A percentile compares a stretch with the other conserved stretches of the same genome.
Conservation (phyloP, 2,329 filamentous ascomycete species). For the Trichoderma oligosporum region DNA sequence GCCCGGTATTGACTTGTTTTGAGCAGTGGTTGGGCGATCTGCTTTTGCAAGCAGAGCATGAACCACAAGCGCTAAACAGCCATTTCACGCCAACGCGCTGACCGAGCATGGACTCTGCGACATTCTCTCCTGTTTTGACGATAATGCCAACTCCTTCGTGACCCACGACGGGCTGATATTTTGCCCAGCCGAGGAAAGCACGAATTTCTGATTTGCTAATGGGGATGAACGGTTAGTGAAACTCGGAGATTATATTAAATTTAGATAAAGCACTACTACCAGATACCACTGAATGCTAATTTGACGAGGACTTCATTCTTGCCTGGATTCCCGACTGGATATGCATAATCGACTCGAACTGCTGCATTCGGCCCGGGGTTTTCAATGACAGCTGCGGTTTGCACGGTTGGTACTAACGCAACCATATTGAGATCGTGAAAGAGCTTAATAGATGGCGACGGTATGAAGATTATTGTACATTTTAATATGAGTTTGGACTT, state of each 20-base stretch:
- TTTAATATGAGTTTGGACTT: neutral
- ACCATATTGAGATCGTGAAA: neutral
- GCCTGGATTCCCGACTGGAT: neutral
- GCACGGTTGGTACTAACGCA: neutral
- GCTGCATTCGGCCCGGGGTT: neutral
- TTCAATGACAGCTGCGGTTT: neutral
- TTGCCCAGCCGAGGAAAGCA: constrained; percentile 29
- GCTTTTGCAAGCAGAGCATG: constrained; percentile 37
- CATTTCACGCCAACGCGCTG: constrained; percentile 43
- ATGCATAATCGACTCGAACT: neutral
- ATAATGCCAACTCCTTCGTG: constrained; percentile 33
- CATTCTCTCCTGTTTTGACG: constrained; percentile 30
- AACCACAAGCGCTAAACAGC: constrained; percentile 41
- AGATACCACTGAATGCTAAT: constrained; percentile 9
- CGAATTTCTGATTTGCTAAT: constrained; percentile 32
- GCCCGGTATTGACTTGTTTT: constrained; percentile 40
- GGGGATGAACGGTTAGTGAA: neutral
- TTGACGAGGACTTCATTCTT: constrained; percentile 13
- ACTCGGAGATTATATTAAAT: no score
- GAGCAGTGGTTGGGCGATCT: constrained; percentile 37
- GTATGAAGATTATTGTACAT: no score
- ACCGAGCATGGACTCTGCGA: constrained; percentile 28
- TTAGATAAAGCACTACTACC: neutral
- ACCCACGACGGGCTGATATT: constrained; percentile 28
- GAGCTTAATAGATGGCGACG: neutral